A percentile compares a stretch with the other conserved stretches of the same genome.
phyloP scores from a whole-genome alignment of 305 asterid species.

The Petunia hybrid region DNA sequence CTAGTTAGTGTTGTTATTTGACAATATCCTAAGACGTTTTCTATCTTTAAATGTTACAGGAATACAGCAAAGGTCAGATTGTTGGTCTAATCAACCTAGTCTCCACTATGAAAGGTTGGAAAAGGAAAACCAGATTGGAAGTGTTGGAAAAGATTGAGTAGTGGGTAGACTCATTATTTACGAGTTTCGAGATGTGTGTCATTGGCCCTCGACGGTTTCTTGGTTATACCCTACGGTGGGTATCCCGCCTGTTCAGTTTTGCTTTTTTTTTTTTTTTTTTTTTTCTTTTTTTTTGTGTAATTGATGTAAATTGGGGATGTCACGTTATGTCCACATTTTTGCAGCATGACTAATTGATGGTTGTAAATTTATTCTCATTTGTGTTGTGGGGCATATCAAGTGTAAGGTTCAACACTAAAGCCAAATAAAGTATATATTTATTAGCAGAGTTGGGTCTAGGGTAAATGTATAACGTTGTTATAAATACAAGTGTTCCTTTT shows the following conservation, averaged over 20 bases:
- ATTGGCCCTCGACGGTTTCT: too few relatives aligned
- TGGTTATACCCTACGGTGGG: background rate
- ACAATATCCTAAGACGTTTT: background rate
- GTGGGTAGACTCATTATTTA: too few relatives aligned
- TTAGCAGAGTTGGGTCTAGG: background rate
- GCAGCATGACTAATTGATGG: conserved; percentile 39
- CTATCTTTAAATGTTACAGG: conserved; percentile 54
- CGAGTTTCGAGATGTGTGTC: too few relatives aligned
- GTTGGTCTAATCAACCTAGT: conserved; percentile 86
- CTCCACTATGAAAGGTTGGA: conserved; percentile 96
- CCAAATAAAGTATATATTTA: conserved; percentile 22
- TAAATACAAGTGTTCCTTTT: background rate
- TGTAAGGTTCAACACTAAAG: conserved; percentile 27
- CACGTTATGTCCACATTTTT: conserved; percentile 37
- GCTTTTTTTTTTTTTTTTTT: conserved; percentile 30
- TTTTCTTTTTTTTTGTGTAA: conserved; percentile 35
- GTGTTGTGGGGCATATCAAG: conserved; percentile 42
- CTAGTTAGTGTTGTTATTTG: background rate
- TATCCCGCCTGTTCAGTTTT: conserved; percentile 35
- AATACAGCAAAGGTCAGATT: conserved; percentile 82
- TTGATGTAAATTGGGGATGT: conserved; percentile 50
- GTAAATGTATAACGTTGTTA: background rate
- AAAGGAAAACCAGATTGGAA: conserved; percentile 87
- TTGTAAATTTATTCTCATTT: conserved; percentile 53
- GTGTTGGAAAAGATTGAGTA: conserved; percentile 88